Evolutionary conservation across 441 rosid species (phyloP), one percentile per base, ranked within the genome.

Genomic region (Flueggea neowawraea): DNA sequence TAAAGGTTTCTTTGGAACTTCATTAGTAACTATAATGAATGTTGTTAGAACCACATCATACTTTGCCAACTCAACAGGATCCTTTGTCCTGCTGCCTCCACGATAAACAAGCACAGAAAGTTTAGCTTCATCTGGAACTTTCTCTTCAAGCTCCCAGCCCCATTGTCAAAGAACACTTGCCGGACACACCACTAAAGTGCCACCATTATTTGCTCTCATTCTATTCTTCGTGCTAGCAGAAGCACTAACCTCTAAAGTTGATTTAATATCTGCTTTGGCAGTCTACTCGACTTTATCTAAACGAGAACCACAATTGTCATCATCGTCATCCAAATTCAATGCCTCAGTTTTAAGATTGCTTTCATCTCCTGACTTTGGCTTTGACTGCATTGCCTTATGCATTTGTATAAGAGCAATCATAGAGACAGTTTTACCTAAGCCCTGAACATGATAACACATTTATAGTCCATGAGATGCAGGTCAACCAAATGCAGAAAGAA

Each of bases 381-480:
- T 79, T 70, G 82, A 64, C 80, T 83, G 83, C 62, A 80, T 31
- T n/a, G 32, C 64, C 78, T 73, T 90, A 66, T 88, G 93, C 89
- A 82, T 80, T 75, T 82, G 95, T 77, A 91, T 75, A 69, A 95
- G 99, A 63, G 99, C 97, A 81, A 95, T 91, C 71, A 79, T 78
- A 47, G 98, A 91, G 69, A 95, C 78, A 49, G 99, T 95, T 88
- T 95, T 95, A 74, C 99, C 99, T 73, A 95, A 97, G 45, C 98
- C 98, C 99, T 95, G 88, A 52, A 61, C 56, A 62, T 41, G 57
- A 70, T 75, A 53, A 16, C 54, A 54, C 31, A 52, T 66, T 72
- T 16, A 16, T 64, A 61, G 58, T 54, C 62, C 11, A 36, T 31
- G 53, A 52, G 56, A 36, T 17, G 60, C 49, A 64, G 43, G 44